Evolutionary conservation across 352 stramenopile genomes (phyloP).

Genomic region (Blastocystis hominis): DNA sequence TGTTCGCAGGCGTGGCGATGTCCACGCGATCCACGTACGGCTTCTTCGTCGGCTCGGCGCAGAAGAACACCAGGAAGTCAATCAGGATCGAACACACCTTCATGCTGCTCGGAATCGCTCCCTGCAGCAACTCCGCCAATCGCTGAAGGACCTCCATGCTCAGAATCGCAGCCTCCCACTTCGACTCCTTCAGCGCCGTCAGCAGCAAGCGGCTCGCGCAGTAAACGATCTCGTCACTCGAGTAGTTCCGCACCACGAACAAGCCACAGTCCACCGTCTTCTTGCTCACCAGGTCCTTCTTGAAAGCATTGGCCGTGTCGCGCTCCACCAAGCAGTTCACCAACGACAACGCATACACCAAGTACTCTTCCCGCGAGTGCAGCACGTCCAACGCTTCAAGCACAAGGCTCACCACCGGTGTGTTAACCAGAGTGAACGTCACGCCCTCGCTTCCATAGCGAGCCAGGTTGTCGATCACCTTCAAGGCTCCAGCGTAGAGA

Average conservation of each 20-base stretch:
- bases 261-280: neutral
- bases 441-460: neutral
- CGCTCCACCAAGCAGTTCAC: neutral
- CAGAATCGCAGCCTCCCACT: neutral
- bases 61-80: constrained; percentile 24
- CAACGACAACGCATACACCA: constrained; percentile 43
- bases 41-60: neutral
- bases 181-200: constrained; percentile 9
- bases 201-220: constrained; percentile 7
- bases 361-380: neutral
- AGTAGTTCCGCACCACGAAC: neutral
- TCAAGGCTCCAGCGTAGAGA: constrained; percentile 9
- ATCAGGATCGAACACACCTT: neutral
- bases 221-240: neutral
- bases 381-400: constrained; percentile 12
- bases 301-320: neutral
- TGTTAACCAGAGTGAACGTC: constrained; percentile 9
- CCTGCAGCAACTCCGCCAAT: neutral
- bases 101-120: neutral
- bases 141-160: neutral
- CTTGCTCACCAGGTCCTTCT: constrained; percentile 22
- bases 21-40: neutral
- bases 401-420: neutral
- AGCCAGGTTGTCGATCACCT: constrained; percentile 39
- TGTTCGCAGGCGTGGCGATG: neutral